Evolutionary conservation across 139 green algal species (phyloP).

Genomic region (Picochlorum sp.): DNA sequence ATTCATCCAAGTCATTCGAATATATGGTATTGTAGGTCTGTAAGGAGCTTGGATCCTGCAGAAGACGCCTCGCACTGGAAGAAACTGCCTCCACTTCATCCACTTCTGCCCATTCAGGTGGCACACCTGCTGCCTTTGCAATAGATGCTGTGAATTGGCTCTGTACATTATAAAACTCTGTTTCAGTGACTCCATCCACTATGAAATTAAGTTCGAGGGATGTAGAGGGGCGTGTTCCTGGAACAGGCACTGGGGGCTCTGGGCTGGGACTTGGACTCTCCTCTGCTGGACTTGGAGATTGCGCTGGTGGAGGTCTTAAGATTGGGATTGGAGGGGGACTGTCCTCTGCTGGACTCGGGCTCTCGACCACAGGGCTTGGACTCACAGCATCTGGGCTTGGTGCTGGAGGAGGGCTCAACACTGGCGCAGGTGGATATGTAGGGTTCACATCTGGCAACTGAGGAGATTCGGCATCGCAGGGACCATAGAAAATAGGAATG

Average conservation of each 20-base stretch:
- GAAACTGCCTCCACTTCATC: not conserved
- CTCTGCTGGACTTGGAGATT: not conserved
- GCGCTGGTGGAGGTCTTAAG: not conserved
- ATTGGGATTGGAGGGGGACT: not conserved
- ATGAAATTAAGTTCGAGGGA: not conserved
- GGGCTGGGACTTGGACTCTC: not conserved
- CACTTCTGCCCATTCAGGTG: not conserved
- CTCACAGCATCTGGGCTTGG: not conserved
- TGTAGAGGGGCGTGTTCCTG: not conserved
- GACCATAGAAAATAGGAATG: slow-evolving; percentile 8
- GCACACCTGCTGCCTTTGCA: not conserved
- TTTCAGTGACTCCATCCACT: not conserved
- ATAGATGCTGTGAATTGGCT: not conserved
- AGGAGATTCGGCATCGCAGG: slow-evolving; percentile 6
- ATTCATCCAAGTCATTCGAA: not conserved
- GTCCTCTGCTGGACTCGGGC: not conserved
- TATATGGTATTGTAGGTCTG: slow-evolving; percentile 5
- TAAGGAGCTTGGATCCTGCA: not conserved
- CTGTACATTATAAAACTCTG: not conserved
- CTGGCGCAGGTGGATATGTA: slow-evolving; percentile 5
- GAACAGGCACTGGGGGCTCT: not conserved
- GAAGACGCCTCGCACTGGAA: not conserved
- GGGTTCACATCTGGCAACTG: slow-evolving; percentile 18
- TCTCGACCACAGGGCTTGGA: not conserved
- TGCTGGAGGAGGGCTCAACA: not conserved